phyloP scores from a whole-genome alignment of 1,139 yeast species.

The Meyerozyma guilliermondii region DNA sequence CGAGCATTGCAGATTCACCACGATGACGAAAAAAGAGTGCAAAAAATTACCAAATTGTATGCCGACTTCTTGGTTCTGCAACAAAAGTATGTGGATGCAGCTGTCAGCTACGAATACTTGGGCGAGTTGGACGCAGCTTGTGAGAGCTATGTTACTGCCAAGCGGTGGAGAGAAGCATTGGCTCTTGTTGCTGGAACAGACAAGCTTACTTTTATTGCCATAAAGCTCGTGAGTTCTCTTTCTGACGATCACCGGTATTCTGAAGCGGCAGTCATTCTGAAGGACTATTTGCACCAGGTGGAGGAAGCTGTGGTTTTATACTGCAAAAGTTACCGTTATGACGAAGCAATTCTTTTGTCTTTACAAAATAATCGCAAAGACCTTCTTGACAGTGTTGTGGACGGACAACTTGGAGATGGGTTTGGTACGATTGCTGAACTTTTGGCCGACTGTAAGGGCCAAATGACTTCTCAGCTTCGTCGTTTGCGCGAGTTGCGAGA shows the following conservation, averaged over 20 bases:
- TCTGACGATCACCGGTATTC: conserved; percentile 68
- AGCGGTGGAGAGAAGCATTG: conserved; percentile 83
- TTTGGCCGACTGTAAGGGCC: conserved; percentile 86
- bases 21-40: conserved; percentile 52
- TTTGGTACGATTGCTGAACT: conserved; percentile 85
- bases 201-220: conserved; percentile 42
- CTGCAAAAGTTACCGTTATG: conserved; percentile 73
- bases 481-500: conserved; percentile 80
- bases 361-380: conserved; percentile 36
- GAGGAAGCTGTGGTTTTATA: conserved; percentile 60
- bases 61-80: conserved; percentile 56
- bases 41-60: conserved; percentile 51
- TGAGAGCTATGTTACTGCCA: conserved; percentile 62
- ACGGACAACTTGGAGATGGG: conserved; percentile 76
- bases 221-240: conserved; percentile 53
- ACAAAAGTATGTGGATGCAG: conserved; percentile 68
- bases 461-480: conserved; percentile 73
- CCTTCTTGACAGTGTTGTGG: conserved; percentile 55
- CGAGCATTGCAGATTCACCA: conserved; percentile 57
- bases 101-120: conserved; percentile 68
- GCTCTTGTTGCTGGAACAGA: conserved; percentile 45
- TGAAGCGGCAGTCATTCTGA: conserved; percentile 80
- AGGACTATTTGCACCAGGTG: conserved; percentile 54
- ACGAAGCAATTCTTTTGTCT: conserved; percentile 70
- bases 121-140: conserved; percentile 55